Percentiles rank a stretch among this genome's conserved stretches.
These are phyloP conservation scores for Alternaria angustiovoidea DNA, from an alignment of 2,329 filamentous ascomycete species.

Conservation along the genomic window DNA sequence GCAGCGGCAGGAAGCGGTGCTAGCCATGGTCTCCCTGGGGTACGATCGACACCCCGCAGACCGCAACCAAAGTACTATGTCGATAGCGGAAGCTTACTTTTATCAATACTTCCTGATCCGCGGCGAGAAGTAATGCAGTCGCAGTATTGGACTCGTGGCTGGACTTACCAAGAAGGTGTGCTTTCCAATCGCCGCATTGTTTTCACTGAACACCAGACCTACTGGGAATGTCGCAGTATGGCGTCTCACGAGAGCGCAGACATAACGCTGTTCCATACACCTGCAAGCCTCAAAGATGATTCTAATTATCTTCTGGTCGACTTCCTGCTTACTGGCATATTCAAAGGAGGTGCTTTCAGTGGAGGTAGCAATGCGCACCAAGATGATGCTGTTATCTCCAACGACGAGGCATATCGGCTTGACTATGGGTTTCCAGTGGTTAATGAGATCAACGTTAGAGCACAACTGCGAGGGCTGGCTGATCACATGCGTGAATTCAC, in stretches of 20 bases:
- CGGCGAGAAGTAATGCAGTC: constrained; percentile 10
- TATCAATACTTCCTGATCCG: constrained; percentile 15
- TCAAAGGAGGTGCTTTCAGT: constrained; percentile 16
- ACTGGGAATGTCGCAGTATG: constrained; percentile 20
- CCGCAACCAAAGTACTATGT: constrained; percentile 17
- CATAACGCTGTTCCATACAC: constrained; percentile 5
- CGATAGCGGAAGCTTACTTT: constrained; percentile 13
- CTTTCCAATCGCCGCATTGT: constrained; percentile 16
- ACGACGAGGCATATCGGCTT: constrained; percentile 13
- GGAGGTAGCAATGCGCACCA: constrained; percentile 8
- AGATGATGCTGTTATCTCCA: constrained; percentile 9
- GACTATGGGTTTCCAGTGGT: constrained; percentile 20
- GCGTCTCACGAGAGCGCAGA: constrained; percentile 10
- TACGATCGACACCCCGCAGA: constrained; percentile 8
- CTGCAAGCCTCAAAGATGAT: not conserved
- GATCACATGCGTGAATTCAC: constrained; percentile 24
- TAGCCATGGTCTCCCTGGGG: constrained; percentile 15
- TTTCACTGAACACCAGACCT: constrained; percentile 22
- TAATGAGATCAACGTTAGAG: constrained; percentile 4
- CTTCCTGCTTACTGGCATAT: constrained; percentile 23
- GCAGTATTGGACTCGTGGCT: constrained; percentile 13
- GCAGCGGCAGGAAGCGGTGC: constrained; percentile 15
- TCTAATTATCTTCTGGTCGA: constrained; percentile 6
- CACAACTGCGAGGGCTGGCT: constrained; percentile 14
- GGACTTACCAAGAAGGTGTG: constrained; percentile 25